Evolutionary conservation across 164 flowering plant genomes (phyloP).

Genomic region (Cinnamomum micranthum): DNA sequence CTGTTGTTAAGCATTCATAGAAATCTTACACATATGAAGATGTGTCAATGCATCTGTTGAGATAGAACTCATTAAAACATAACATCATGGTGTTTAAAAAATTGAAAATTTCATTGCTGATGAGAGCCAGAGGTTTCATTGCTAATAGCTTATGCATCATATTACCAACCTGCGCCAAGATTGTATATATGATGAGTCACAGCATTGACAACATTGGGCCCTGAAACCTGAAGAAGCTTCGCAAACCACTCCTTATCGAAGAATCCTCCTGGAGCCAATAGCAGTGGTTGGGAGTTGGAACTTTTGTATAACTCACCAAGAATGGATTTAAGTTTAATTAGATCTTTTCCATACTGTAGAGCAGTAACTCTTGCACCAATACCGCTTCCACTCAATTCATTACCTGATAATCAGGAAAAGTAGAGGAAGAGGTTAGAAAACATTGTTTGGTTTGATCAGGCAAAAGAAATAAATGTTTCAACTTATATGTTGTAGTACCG

Average conservation of each 20-base stretch:
- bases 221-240: slow-evolving; percentile 68
- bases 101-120: background rate
- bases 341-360: slow-evolving; percentile 66
- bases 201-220: slow-evolving; percentile 47
- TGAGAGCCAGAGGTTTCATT: background rate
- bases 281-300: slow-evolving; percentile 38
- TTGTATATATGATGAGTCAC: slow-evolving; percentile 87
- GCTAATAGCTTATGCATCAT: background rate
- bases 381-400: slow-evolving; percentile 85
- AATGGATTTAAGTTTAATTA: slow-evolving; percentile 46
- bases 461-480: background rate
- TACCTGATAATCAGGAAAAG: slow-evolving; percentile 39
- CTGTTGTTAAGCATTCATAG: background rate
- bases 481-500: slow-evolving; percentile 36
- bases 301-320: slow-evolving; percentile 47
- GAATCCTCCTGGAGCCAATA: slow-evolving; percentile 93
- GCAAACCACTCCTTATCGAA: slow-evolving; percentile 59
- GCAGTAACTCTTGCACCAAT: slow-evolving; percentile 72
- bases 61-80: no score
- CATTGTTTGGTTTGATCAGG: background rate
- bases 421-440: background rate
- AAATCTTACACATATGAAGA: no score
- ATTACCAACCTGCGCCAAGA: slow-evolving; percentile 57
- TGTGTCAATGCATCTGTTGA: background rate
- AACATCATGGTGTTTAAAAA: background rate